Evolutionary conservation across 257 asterid species (phyloP), one percentile per base, ranked within the genome.

Genomic region (Dorcoceras hygrometricum): DNA sequence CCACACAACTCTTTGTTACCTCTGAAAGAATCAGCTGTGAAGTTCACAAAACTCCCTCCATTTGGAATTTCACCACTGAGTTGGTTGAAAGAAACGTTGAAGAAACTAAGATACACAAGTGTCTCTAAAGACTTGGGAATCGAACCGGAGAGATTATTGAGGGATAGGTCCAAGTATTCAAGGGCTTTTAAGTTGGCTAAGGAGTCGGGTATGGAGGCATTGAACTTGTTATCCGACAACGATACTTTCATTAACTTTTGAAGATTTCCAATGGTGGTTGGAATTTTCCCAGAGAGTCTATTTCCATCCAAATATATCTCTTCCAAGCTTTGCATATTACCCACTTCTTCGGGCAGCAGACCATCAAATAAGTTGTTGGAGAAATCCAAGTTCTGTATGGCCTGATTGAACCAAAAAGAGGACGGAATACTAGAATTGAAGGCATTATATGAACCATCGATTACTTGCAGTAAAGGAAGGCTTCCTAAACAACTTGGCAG

Each of bases 281-380:
- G 77, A 2, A 76, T 67, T 26, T 46, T 29, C 51, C 74, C 71
- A 1, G 80, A 67, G 51, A 76, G 62, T 16, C 46, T 53, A 62
- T 76, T 76, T 8, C 31, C 48, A 6, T 28, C 6, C 26, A 70
- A 67, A 61, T 27, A 0, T 12, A 71, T 22, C 5, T 8, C 18
- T 36, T 0, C 9, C 54, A 76, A 16, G 55, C 54, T 24, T 11
- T 55, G 27, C 61, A 67, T 9, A 2, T 23, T 71, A 1, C 74
- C 60, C 14, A 71, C 63, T 22, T 76, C 71, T 5, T 29, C 6
- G 19, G 77, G 10, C 29, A 76, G 29, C 46, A 73, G 55, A 20
- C 80, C 76, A 27, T 27, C 23, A 9, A 76, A 67, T 1, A 28
- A 25, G 57, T 75, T 76, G 14, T 24, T 16, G 6, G 57, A 43